Conservation (phyloP, 225 moss, liverwort and hornwort genomes). For the Sphagnum contortum region DNA sequence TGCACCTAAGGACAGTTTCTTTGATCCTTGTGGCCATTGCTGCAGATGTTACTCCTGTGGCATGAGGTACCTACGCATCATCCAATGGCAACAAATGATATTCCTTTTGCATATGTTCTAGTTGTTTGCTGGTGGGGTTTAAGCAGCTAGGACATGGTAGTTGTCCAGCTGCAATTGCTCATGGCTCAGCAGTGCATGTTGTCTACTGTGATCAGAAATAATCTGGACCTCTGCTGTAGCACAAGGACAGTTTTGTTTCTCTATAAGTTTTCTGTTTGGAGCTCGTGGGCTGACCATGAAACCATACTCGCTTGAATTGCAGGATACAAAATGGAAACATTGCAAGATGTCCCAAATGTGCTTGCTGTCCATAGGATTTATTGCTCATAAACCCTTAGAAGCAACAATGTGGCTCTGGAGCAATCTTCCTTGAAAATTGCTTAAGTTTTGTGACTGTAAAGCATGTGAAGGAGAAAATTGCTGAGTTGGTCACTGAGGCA, state of each 20-base stretch:
- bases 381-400: conserved; percentile 8
- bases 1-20: conserved; percentile 66
- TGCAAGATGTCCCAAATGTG: conserved; percentile 62
- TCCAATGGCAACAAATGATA: neutral
- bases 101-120: conserved; percentile 2
- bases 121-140: neutral
- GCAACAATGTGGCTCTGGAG: too few species aligned
- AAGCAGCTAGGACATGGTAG: neutral
- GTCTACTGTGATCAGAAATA: neutral
- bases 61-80: conserved; percentile 25
- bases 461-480: too few species aligned
- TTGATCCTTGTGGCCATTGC: conserved; percentile 86
- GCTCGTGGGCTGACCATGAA: too few species aligned
- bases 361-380: conserved; percentile 59
- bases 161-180: neutral
- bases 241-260: neutral
- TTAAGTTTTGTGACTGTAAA: too few species aligned
- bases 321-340: conserved; percentile 53
- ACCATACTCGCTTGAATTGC: conserved; percentile 9
- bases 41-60: conserved; percentile 80
- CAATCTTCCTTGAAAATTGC: too few species aligned
- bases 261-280: neutral
- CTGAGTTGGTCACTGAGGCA: too few species aligned
- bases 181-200: neutral
- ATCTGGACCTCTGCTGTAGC: neutral